These are phyloP conservation scores for Brassica hybrid DNA, from an alignment of 441 rosid species.

Conservation along the genomic window DNA sequence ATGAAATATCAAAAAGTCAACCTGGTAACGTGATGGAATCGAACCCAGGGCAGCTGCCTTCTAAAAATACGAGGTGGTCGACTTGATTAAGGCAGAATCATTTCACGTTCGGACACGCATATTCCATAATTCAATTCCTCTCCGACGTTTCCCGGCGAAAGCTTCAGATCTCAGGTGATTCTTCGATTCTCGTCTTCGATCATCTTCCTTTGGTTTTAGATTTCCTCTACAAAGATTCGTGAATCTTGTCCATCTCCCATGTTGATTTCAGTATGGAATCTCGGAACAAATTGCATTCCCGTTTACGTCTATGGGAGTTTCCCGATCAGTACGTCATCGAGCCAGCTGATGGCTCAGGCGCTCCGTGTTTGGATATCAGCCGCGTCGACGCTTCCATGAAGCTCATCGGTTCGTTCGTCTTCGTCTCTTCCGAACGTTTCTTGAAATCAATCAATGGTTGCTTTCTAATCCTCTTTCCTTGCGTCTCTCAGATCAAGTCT, in stretches of 20 bases:
- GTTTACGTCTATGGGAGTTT: constrained; percentile 86
- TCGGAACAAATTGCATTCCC: constrained; percentile 71
- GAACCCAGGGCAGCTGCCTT: constrained; percentile 27
- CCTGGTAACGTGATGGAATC: neutral
- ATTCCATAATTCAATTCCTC: constrained; percentile 23
- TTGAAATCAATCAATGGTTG: constrained; percentile 5
- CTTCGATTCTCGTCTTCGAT: neutral
- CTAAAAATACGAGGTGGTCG: constrained; percentile 25
- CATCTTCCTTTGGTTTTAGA: neutral
- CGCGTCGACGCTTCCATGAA: constrained; percentile 70
- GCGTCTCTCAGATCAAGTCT: constrained; percentile 62
- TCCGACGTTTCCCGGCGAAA: no score
- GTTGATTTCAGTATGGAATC: constrained; percentile 60
- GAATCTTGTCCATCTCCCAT: neutral
- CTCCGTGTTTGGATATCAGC: constrained; percentile 62
- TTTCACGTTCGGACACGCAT: constrained; percentile 35
- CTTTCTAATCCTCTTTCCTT: neutral
- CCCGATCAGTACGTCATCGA: constrained; percentile 87
- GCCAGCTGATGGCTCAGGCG: constrained; percentile 79
- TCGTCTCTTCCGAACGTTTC: neutral
- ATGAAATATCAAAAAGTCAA: neutral
- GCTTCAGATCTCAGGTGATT: constrained; percentile 36
- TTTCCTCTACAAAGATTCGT: neutral
- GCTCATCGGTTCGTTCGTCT: constrained; percentile 48
- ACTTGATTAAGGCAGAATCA: constrained; percentile 36